Evolutionary conservation across 78 protist genomes (phyloP).

Genomic region (Dictyostelium purpureum): DNA sequence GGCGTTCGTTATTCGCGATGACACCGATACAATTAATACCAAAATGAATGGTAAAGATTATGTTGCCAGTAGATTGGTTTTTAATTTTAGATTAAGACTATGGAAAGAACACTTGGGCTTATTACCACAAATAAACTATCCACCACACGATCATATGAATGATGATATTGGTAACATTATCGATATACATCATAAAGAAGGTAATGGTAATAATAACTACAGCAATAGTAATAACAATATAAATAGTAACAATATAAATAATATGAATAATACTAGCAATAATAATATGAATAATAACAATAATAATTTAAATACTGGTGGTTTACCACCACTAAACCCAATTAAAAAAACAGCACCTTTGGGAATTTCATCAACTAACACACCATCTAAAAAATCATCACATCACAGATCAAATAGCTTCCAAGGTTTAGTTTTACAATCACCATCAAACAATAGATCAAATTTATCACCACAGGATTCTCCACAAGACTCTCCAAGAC

Average conservation of each 20-base stretch:
- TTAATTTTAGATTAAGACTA: conserved; percentile 57
- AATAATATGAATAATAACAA: neutral
- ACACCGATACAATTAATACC: conserved; percentile 40
- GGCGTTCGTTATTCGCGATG: conserved; percentile 66
- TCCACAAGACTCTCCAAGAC: conserved; percentile 43
- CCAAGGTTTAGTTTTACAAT: conserved; percentile 9
- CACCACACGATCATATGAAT: neutral
- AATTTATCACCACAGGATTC: conserved; percentile 36
- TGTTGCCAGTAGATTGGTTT: conserved; percentile 20
- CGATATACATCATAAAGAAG: neutral
- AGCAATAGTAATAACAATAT: neutral
- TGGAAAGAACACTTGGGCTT: conserved; percentile 82
- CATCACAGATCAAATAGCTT: conserved; percentile 49
- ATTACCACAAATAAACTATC: conserved; percentile 57
- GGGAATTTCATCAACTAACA: neutral
- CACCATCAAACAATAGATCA: neutral
- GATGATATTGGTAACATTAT: neutral
- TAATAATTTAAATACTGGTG: neutral
- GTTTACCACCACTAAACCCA: neutral
- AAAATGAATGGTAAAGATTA: conserved; percentile 80
- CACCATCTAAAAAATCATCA: neutral
- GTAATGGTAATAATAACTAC: neutral
- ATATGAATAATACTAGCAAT: neutral
- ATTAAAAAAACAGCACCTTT: neutral
- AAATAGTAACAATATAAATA: neutral